Evolutionary conservation across 345 rosid genomes (phyloP).

Genomic region (Gossypium mustelinum): DNA sequence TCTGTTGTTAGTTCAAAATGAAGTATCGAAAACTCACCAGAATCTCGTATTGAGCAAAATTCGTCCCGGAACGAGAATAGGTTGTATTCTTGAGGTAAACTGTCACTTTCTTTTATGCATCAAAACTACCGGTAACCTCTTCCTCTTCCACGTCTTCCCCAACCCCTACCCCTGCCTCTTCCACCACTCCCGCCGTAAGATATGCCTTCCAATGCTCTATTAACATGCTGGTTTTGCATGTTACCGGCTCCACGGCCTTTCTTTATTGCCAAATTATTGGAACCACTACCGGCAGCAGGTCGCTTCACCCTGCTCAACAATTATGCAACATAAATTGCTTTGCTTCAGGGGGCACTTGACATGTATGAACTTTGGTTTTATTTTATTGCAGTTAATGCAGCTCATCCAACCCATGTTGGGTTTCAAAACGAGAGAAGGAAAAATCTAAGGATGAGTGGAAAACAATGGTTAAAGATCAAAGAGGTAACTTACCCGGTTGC

Average conservation of each 20-base stretch:
- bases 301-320: slow-evolving; percentile 62
- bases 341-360: background rate
- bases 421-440: background rate
- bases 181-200: slow-evolving; percentile 66
- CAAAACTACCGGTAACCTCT: slow-evolving; percentile 41
- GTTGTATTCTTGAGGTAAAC: slow-evolving; percentile 4
- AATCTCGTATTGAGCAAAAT: slow-evolving; percentile 14
- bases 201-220: slow-evolving; percentile 84
- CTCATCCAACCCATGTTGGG: background rate
- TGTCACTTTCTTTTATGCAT: background rate
- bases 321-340: background rate
- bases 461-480: background rate
- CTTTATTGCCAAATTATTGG: slow-evolving; percentile 46
- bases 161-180: slow-evolving; percentile 51
- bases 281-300: slow-evolving; percentile 53
- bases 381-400: background rate
- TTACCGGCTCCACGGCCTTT: slow-evolving; percentile 69
- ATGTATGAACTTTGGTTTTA: background rate
- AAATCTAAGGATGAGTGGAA: background rate
- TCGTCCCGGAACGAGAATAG: slow-evolving; percentile 7
- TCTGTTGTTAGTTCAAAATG: slow-evolving; percentile 10
- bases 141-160: slow-evolving; percentile 66
- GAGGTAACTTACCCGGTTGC: slow-evolving; percentile 52
- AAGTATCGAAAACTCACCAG: slow-evolving; percentile 8
- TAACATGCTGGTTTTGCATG: slow-evolving; percentile 70